Base-by-base conservation (phyloP, 257 asterid species). In the Nicotiana tomentosiformis region DNA sequence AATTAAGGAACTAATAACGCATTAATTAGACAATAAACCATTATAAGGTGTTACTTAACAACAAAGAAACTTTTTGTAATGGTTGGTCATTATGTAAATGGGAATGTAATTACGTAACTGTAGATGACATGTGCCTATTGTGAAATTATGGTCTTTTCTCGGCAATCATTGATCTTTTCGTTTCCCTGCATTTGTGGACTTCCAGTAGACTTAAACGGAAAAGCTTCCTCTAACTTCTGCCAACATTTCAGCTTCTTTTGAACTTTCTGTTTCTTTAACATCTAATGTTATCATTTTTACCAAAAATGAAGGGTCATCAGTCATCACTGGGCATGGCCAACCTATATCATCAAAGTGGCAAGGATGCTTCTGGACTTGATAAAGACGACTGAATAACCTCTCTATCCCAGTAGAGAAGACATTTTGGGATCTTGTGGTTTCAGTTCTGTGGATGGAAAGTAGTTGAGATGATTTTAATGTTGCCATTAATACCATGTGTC, bases 401-500 rank as follows among this genome's bases (percentile, higher is more conserved):
- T 43, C 51, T 2, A 14, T 16, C 39, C 49, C 79, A 23, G 58
- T 3, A 5, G 0, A 49, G 2, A 18, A 72, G 26, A 72, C 51
- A 43, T 9, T 46, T 72, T 72, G 20, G 61, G 7, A 5, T 46
- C 37, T 46, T 72, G 37, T 72, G 60, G 20, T 72, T 43, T 72
- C 37, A 46, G 12, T 72, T 46, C 61, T 72, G 23, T 39, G 79
- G 39, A 23, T 46, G 61, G 61, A 58, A 74, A 46, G 58, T 23
- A n/a, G 56, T 23, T 46, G 78, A 74, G 2, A 23, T 49, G 62
- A 20, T 49, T 23, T 74, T 46, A 74, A 23, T 46, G 62, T 74
- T 5, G 26, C 62, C 79, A 49, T 74, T 74, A 74, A 23, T 72
- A 46, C 61, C 79, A 72, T 46, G 79, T 72, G 78, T 11, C 58